Percentiles rank a stretch among this genome's conserved stretches.
Evolutionary conservation across 805 yeast genomes (phyloP).

Genomic region (Starmerella gropengiesseri): DNA sequence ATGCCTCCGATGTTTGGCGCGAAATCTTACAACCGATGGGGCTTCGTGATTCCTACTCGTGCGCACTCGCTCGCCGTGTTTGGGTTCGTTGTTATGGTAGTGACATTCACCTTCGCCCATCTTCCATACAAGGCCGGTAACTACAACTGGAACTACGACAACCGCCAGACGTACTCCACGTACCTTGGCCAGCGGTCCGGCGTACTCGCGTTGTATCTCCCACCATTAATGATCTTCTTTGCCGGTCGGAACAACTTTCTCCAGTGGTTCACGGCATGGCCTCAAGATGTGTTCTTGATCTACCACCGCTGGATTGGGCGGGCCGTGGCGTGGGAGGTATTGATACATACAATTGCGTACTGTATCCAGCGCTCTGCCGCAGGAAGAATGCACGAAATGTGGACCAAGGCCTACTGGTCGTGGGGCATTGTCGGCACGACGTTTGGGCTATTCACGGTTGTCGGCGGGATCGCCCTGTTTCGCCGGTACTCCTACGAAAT

Average conservation of each 20-base stretch:
- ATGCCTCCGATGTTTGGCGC: conserved; percentile 1
- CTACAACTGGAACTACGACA: conserved; percentile 8
- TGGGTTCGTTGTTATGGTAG: conserved; percentile 29
- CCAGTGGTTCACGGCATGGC: conserved; percentile 48
- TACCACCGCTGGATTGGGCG: conserved; percentile 39
- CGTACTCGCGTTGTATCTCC: conserved; percentile 16
- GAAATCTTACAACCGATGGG: neutral
- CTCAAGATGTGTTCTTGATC: conserved; percentile 45
- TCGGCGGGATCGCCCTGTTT: conserved; percentile 42
- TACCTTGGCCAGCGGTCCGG: conserved; percentile 18
- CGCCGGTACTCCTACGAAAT: conserved; percentile 47
- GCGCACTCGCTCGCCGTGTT: conserved; percentile 31
- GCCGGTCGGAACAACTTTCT: conserved; percentile 66
- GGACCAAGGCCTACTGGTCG: conserved; percentile 18
- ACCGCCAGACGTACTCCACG: conserved; percentile 4
- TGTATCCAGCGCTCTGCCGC: conserved; percentile 16
- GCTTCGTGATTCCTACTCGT: conserved; percentile 32
- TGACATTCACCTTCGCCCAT: conserved; percentile 25
- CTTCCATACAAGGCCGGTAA: conserved; percentile 9
- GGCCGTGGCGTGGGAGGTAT: conserved; percentile 20
- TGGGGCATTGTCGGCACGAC: conserved; percentile 23
- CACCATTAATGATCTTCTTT: conserved; percentile 30
- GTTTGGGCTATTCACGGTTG: conserved; percentile 33
- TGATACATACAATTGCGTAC: conserved; percentile 25
- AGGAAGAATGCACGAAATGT: conserved; percentile 10